A percentile compares a stretch with the other conserved stretches of the same genome.
Evolutionary conservation across 2,329 filamentous ascomycete genomes (phyloP).

Genomic region (Curvularia sp.): DNA sequence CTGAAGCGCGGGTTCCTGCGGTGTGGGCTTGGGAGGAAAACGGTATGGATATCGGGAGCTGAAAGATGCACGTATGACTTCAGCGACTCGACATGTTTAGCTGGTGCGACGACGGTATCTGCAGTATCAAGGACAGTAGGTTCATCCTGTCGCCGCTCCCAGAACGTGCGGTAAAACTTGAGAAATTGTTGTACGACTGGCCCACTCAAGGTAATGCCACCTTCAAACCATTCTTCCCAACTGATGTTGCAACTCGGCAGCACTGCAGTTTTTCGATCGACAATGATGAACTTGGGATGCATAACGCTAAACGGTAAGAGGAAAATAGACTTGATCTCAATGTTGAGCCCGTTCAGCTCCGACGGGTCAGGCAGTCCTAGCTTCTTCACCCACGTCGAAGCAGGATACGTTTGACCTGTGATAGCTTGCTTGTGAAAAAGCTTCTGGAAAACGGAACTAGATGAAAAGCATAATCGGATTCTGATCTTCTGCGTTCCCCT

Average conservation of each 20-base stretch:
- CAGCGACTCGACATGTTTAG: constrained; percentile 6
- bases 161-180: constrained; percentile 72
- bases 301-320: constrained; percentile 83
- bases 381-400: constrained; percentile 64
- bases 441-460: constrained; percentile 74
- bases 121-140: constrained; percentile 6
- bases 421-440: constrained; percentile 72
- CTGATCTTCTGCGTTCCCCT: constrained; percentile 56
- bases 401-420: constrained; percentile 67
- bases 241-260: constrained; percentile 84
- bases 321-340: constrained; percentile 79
- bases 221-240: constrained; percentile 89
- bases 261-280: constrained; percentile 72
- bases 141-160: constrained; percentile 57
- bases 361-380: constrained; percentile 69
- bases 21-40: constrained; percentile 78
- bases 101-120: not conserved
- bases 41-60: constrained; percentile 55
- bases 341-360: constrained; percentile 66
- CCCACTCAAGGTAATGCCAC: constrained; percentile 72
- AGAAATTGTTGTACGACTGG: constrained; percentile 67
- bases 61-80: constrained; percentile 13
- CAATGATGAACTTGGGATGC: constrained; percentile 82
- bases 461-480: constrained; percentile 81
- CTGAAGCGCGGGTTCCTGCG: constrained; percentile 71